These are phyloP conservation scores for Wallacemonas rigidus DNA, from an alignment of 208 protist species.

Conservation along the genomic window DNA sequence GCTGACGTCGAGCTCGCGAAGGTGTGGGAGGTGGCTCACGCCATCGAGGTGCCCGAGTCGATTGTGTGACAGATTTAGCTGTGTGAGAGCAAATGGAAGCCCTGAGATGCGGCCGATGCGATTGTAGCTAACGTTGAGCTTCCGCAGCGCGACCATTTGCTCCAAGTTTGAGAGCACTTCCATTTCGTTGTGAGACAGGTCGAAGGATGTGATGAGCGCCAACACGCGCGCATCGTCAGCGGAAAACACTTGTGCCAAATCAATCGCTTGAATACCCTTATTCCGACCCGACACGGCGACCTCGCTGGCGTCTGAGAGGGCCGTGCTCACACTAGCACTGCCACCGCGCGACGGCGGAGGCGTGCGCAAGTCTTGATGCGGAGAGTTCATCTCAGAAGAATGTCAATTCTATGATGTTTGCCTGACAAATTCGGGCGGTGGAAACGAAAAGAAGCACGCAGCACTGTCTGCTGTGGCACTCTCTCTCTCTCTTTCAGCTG, in stretches of 20 bases:
- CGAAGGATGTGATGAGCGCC: constrained; percentile 72
- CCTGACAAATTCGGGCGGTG: too few species aligned
- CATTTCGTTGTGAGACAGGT: constrained; percentile 83
- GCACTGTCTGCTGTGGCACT: too few species aligned
- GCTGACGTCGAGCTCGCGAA: constrained; percentile 79
- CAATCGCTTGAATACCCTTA: constrained; percentile 72
- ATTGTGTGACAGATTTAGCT: constrained; percentile 83
- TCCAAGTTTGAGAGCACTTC: constrained; percentile 53
- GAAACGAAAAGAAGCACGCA: too few species aligned
- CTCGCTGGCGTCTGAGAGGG: constrained; percentile 25
- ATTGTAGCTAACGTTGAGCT: constrained; percentile 80
- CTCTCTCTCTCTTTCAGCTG: too few species aligned
- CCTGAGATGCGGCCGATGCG: constrained; percentile 43
- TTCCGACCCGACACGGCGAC: constrained; percentile 73
- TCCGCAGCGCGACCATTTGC: constrained; percentile 49
- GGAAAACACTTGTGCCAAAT: constrained; percentile 70
- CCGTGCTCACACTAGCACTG: constrained; percentile 13
- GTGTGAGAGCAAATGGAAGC: constrained; percentile 64
- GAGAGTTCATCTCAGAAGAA: not conserved
- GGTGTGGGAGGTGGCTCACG: constrained; percentile 53
- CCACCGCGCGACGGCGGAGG: not conserved
- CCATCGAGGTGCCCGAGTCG: constrained; percentile 57
- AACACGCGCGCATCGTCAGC: constrained; percentile 60
- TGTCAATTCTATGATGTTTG: not conserved
- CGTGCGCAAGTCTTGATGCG: not conserved